Evolutionary conservation across 2,329 filamentous ascomycete species (phyloP).

Genomic region (Lojkania enalia): DNA sequence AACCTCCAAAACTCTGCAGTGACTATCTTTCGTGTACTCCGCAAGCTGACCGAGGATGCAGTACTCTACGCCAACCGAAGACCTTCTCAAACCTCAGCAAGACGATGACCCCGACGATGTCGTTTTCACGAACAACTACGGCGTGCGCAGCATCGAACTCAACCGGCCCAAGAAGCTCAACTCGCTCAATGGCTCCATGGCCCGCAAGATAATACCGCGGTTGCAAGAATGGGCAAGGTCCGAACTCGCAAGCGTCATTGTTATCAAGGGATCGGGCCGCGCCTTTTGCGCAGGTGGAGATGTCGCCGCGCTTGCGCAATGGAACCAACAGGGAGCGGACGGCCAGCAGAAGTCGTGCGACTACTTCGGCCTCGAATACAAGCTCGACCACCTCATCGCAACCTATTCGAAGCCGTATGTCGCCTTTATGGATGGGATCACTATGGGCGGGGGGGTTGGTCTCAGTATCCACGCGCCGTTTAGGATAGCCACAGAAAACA

Average conservation of each 20-base stretch:
- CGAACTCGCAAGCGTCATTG: slow-evolving; percentile 86
- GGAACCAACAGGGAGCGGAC: slow-evolving; percentile 68
- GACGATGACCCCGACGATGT: slow-evolving; percentile 86
- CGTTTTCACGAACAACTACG: slow-evolving; percentile 85
- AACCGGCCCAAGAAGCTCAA: slow-evolving; percentile 93
- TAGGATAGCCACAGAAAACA: slow-evolving; percentile 93
- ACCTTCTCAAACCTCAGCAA: slow-evolving; percentile 57
- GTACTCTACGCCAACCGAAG: slow-evolving; percentile 40
- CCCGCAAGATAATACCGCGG: slow-evolving; percentile 86
- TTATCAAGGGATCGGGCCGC: slow-evolving; percentile 86
- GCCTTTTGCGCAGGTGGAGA: slow-evolving; percentile 95
- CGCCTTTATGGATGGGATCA: slow-evolving; percentile 95
- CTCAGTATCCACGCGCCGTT: slow-evolving; percentile 94
- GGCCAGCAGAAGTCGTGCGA: slow-evolving; percentile 76
- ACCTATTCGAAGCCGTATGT: slow-evolving; percentile 93
- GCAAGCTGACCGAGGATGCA: slow-evolving; percentile 24
- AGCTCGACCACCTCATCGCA: slow-evolving; percentile 91
- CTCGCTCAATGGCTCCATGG: slow-evolving; percentile 92
- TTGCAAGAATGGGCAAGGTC: slow-evolving; percentile 94
- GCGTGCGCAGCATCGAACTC: slow-evolving; percentile 87
- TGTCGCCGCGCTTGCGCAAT: slow-evolving; percentile 74
- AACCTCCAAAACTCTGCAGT: slow-evolving; percentile 2
- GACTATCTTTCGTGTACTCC: no score
- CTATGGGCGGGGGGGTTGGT: slow-evolving; percentile 96
- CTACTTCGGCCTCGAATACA: slow-evolving; percentile 95